A percentile compares a stretch with the other conserved stretches of the same genome.
phyloP scores from a whole-genome alignment of 768 basidiomycete genomes.

The Collybia sp. region DNA sequence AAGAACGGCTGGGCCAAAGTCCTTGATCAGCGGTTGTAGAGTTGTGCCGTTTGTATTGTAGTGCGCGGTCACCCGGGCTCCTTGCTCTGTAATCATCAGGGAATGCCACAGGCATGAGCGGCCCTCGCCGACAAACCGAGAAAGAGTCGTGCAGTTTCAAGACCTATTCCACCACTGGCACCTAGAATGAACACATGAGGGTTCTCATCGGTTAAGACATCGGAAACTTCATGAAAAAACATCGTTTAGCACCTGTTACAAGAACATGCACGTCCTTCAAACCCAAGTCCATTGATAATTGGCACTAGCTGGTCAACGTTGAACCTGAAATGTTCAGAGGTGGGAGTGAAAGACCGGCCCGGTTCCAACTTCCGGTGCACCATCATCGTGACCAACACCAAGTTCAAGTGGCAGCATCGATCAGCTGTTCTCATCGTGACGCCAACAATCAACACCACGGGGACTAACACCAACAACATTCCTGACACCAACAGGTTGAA shows the following conservation, averaged over 20 bases:
- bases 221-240: neutral
- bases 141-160: conserved; percentile 54
- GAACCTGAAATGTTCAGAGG: too few relatives aligned
- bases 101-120: neutral
- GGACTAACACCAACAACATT: too few relatives aligned
- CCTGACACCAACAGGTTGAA: too few relatives aligned
- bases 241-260: conserved; percentile 48
- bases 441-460: too few relatives aligned
- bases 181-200: conserved; percentile 30
- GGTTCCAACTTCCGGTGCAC: too few relatives aligned
- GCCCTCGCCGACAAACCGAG: conserved; percentile 31
- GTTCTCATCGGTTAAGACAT: neutral
- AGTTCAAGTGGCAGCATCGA: too few relatives aligned
- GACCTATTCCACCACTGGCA: conserved; percentile 73
- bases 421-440: too few relatives aligned
- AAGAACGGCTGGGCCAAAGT: conserved; percentile 27
- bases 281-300: conserved; percentile 47
- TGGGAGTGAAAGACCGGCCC: too few relatives aligned
- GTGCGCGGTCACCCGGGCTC: conserved; percentile 68
- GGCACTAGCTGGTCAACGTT: too few relatives aligned
- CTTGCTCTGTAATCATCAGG: conserved; percentile 44
- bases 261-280: conserved; percentile 61
- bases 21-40: conserved; percentile 33
- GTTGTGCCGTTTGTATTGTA: conserved; percentile 50
- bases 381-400: too few relatives aligned